Percentiles rank a stretch among this genome's conserved stretches.
These are phyloP conservation scores for Anaeramoeba flamelloides DNA, from an alignment of 78 protist genomes.

Conservation along the genomic window DNA sequence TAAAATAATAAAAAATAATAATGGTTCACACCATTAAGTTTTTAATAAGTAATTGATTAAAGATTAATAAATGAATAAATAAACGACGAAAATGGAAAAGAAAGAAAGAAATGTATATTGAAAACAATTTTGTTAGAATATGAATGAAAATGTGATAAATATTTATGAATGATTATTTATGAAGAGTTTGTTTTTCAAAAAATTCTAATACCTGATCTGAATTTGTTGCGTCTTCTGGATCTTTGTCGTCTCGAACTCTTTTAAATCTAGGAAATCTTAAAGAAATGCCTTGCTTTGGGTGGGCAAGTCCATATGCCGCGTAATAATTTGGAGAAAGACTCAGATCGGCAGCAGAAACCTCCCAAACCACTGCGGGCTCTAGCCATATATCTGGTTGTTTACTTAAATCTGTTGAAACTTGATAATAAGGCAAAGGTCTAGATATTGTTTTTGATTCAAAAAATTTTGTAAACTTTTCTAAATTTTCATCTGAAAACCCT, in stretches of 20 bases:
- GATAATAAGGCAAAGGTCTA: neutral
- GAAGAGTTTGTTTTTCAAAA: neutral
- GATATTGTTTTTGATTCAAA: neutral
- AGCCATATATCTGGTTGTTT: neutral
- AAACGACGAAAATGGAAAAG: too few relatives aligned
- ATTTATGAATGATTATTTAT: too few relatives aligned
- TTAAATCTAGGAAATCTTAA: slow-evolving; percentile 93
- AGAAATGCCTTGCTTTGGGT: slow-evolving; percentile 63
- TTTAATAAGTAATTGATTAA: too few relatives aligned
- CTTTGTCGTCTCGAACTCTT: slow-evolving; percentile 84
- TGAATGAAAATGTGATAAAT: too few relatives aligned
- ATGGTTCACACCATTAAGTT: too few relatives aligned
- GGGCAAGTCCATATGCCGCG: neutral
- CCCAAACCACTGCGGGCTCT: slow-evolving; percentile 11
- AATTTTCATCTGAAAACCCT: slow-evolving; percentile 13
- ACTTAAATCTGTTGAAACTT: neutral
- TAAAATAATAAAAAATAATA: too few relatives aligned
- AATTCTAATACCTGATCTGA: slow-evolving; percentile 39
- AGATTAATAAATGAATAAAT: too few relatives aligned
- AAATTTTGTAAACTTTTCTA: neutral
- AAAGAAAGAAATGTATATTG: too few relatives aligned
- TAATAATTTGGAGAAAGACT: neutral
- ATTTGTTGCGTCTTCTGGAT: slow-evolving; percentile 73
- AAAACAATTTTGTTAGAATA: too few relatives aligned
- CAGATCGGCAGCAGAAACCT: slow-evolving; percentile 11